Base-by-base conservation (phyloP, 805 yeast genomes). In the Ogataea henricii region DNA sequence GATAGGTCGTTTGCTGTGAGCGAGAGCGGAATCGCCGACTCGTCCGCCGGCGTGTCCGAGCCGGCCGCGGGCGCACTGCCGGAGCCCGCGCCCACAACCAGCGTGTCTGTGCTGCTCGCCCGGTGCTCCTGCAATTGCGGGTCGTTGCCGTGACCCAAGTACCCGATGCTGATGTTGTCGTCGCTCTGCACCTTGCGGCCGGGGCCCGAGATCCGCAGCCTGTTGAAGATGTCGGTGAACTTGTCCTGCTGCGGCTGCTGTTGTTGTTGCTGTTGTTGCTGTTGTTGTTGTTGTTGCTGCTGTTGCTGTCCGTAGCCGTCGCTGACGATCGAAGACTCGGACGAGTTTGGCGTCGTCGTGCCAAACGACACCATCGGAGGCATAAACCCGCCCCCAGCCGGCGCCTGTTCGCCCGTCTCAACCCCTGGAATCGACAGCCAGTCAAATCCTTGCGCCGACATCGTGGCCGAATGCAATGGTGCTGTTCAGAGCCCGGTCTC, bases 1-100 rank as follows among this genome's bases (percentile, higher is more conserved):
- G 96, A 78, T 39, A 92, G 74, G 48, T 89, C 89, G 40, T 76
- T 78, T 1, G 80, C 76, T 1, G 83, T 73, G n/a, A 87, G 67
- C 2, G 89, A 79, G 43, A 87, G 65, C 0, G 91, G 89, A 2
- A 82, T 76, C 9, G 69, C 56, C 7, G 69, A 52, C 39, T 78
- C 80, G 33, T 69, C 72, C 16, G 57, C 37, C 37, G 37, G 17
- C 23, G 37, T n/a, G n/a, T n/a, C 37, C 37, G 20, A 17, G 18
- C 18, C 35, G 18, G 37, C 20, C 4, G 21, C 23, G 16, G 34
- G 34, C 9, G 17, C 18, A 8, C 18, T 30, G 4, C 34, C 34
- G 6, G 34, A 30, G 16, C 34, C 34, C n/a, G 17, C 18, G 3
- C 34, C 57, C 1, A 48, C 46, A 14, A 53, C 46, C 6, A 63